Conservation (phyloP, 1,284 basidiomycete genomes). For the Trametes pubescens region DNA sequence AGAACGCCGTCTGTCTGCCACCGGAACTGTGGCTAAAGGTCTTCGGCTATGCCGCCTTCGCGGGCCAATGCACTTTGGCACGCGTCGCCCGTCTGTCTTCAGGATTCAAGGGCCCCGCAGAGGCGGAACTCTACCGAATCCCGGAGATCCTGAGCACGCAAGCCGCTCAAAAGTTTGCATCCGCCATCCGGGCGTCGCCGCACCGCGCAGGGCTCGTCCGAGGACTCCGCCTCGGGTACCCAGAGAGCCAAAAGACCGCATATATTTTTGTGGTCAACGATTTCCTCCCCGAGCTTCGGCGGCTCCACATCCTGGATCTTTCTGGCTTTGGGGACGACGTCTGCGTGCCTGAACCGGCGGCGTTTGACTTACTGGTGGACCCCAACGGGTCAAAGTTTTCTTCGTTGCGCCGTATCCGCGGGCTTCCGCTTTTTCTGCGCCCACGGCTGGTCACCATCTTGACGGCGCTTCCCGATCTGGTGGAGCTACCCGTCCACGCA, state of each 20-base stretch:
- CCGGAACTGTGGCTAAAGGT: conserved; percentile 9
- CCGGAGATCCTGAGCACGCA: not conserved
- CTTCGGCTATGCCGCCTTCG: not conserved
- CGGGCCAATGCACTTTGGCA: not conserved
- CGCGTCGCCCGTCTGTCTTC: not conserved
- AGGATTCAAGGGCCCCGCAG: not conserved
- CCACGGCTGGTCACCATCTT: not conserved
- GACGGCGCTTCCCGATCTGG: not conserved
- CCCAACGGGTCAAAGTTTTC: not conserved
- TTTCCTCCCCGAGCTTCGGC: not conserved
- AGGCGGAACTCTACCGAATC: conserved; percentile 10
- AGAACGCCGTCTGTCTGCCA: not conserved
- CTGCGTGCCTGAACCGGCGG: not conserved
- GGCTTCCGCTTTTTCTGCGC: not conserved
- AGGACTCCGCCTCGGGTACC: not conserved
- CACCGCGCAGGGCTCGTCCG: conserved; percentile 2
- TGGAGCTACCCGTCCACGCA: not conserved
- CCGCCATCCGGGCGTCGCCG: not conserved
- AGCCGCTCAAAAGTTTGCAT: not conserved
- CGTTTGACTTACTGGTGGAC: not conserved
- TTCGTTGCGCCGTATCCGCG: conserved; percentile 5
- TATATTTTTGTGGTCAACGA: not conserved
- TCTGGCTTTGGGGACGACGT: not conserved
- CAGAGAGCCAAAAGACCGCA: not conserved
- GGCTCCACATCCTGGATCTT: conserved; percentile 3